phyloP scores from a whole-genome alignment of 2,329 filamentous ascomycete species.

The Parastagonospora nodorum region DNA sequence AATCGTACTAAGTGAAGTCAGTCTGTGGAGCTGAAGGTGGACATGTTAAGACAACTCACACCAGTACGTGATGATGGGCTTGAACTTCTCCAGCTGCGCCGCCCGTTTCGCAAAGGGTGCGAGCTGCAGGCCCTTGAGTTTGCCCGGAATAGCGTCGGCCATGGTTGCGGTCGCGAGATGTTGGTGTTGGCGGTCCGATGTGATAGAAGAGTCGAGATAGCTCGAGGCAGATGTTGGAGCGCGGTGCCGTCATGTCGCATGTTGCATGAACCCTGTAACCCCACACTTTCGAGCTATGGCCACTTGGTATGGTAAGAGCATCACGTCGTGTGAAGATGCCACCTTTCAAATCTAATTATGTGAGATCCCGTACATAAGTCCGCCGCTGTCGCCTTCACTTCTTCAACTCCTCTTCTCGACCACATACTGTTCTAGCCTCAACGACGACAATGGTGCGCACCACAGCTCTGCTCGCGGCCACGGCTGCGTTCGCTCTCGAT shows the following conservation, averaged over 20 bases:
- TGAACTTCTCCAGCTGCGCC: conserved; percentile 78
- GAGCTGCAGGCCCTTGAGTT: conserved; percentile 80
- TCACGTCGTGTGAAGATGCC: conserved; percentile 3
- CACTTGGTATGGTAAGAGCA: neutral
- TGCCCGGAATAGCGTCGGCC: conserved; percentile 72
- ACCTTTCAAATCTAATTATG: conserved; percentile 11
- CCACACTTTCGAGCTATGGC: conserved; percentile 6
- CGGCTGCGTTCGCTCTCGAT: conserved; percentile 69
- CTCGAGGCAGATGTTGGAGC: neutral
- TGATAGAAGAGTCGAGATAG: conserved; percentile 1
- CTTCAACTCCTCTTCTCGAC: conserved; percentile 5
- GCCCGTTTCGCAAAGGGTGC: conserved; percentile 83
- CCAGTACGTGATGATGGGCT: conserved; percentile 93
- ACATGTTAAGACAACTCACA: conserved; percentile 63
- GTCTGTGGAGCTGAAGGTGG: conserved; percentile 1
- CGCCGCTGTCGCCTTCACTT: conserved; percentile 8
- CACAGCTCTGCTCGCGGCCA: conserved; percentile 54
- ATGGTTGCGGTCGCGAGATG: conserved; percentile 53
- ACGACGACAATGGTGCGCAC: conserved; percentile 41
- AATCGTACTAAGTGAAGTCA: conserved; percentile 33
- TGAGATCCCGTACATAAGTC: conserved; percentile 9
- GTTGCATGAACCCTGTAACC: conserved; percentile 1
- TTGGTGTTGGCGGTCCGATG: neutral
- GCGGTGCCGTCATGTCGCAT: conserved; percentile 2
- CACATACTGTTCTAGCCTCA: conserved; percentile 1